Evolutionary conservation across 2,329 filamentous ascomycete genomes (phyloP).

Genomic region (Cytospora mali): DNA sequence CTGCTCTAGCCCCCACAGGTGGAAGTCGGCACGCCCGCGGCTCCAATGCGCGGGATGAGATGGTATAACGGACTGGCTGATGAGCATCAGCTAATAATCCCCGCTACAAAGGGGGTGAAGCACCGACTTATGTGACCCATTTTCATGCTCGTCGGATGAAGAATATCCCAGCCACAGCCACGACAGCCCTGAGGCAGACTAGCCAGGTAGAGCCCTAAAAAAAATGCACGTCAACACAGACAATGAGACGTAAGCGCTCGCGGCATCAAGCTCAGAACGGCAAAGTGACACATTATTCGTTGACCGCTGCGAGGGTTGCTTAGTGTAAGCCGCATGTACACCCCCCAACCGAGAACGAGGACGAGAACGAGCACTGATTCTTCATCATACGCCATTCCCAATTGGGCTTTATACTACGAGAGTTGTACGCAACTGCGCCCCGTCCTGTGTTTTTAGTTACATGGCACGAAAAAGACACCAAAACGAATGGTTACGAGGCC

Average conservation of each 20-base stretch:
- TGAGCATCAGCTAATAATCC: too few relatives aligned
- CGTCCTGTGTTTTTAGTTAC: background rate
- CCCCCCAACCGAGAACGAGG: background rate
- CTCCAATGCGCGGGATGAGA: too few relatives aligned
- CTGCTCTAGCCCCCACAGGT: too few relatives aligned
- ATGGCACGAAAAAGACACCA: background rate
- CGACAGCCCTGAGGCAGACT: background rate
- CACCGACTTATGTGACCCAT: too few relatives aligned
- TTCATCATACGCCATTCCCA: slow-evolving; percentile 22
- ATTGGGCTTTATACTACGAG: slow-evolving; percentile 21
- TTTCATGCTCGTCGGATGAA: too few relatives aligned
- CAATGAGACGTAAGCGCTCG: background rate
- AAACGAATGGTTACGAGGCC: background rate
- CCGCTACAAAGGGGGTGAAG: too few relatives aligned
- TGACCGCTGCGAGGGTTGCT: background rate
- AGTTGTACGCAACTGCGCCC: slow-evolving; percentile 1
- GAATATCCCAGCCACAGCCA: background rate
- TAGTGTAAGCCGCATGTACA: background rate
- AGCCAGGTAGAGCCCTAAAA: background rate
- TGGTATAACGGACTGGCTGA: too few relatives aligned
- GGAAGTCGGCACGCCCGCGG: too few relatives aligned
- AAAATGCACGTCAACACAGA: too few relatives aligned
- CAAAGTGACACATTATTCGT: background rate
- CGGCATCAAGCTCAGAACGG: background rate
- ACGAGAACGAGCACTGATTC: background rate